Evolutionary conservation across 306 rosid genomes (phyloP).

Genomic region (Boehmeria nivea): DNA sequence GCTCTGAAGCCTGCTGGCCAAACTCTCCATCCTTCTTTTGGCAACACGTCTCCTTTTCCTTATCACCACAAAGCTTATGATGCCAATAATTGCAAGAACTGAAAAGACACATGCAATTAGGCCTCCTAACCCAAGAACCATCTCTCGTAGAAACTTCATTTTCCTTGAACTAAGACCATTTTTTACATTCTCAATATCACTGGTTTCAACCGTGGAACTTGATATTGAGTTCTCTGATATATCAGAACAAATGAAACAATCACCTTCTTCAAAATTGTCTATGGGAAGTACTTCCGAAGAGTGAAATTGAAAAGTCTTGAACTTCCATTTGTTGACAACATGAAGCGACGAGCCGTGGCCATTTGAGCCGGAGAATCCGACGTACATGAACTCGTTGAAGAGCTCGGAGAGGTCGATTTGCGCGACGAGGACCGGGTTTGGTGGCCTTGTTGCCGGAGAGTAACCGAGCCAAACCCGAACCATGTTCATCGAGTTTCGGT

Average conservation of each 20-base stretch:
- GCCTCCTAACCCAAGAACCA: constrained; percentile 58
- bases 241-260: constrained; percentile 58
- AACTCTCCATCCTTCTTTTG: constrained; percentile 13
- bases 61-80: constrained; percentile 24
- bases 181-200: neutral
- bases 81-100: constrained; percentile 19
- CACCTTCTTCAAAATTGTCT: constrained; percentile 47
- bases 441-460: constrained; percentile 40
- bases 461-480: constrained; percentile 60
- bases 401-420: constrained; percentile 52
- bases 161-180: constrained; percentile 4
- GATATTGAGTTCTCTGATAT: constrained; percentile 22
- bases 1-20: constrained; percentile 31
- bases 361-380: constrained; percentile 77
- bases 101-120: constrained; percentile 44
- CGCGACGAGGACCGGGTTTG: constrained; percentile 46
- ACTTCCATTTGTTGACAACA: constrained; percentile 48
- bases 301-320: constrained; percentile 41
- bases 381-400: constrained; percentile 61
- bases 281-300: constrained; percentile 22
- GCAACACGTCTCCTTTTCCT: constrained; percentile 28
- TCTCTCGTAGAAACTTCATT: constrained; percentile 25
- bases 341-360: constrained; percentile 56
- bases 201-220: neutral
- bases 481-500: constrained; percentile 44